These are phyloP conservation scores for Eucalyptus curtisii DNA, from an alignment of 345 rosid species.

Conservation along the genomic window DNA sequence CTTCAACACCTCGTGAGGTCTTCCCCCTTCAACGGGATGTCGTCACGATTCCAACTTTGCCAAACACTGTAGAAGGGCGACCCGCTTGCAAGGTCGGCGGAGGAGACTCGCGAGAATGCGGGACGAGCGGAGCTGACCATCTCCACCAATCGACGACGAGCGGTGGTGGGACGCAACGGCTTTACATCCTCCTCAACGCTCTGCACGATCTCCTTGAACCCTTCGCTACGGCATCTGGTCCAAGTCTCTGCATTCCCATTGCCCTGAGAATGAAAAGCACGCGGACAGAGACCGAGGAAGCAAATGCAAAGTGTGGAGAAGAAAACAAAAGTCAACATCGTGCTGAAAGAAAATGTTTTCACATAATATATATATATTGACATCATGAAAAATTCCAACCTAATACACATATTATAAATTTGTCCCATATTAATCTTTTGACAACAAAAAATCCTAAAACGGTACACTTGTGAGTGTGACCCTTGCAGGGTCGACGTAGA, in stretches of 20 bases:
- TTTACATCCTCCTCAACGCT: slow-evolving; percentile 67
- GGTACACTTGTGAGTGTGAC: too few species aligned
- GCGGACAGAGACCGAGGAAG: not conserved
- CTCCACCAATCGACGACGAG: slow-evolving; percentile 77
- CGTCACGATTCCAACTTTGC: slow-evolving; percentile 49
- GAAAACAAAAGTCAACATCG: not conserved
- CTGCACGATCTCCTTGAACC: slow-evolving; percentile 54
- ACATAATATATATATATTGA: too few species aligned
- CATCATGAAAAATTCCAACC: too few species aligned
- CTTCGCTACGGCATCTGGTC: slow-evolving; percentile 12
- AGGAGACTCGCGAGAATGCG: slow-evolving; percentile 9
- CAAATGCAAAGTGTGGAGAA: not conserved
- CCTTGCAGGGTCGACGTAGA: slow-evolving; percentile 28
- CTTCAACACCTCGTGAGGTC: slow-evolving; percentile 34
- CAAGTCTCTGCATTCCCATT: too few species aligned
- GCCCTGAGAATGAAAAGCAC: too few species aligned
- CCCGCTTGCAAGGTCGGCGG: slow-evolving; percentile 32
- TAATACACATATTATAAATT: too few species aligned
- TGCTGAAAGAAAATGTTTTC: not conserved
- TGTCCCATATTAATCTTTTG: too few species aligned
- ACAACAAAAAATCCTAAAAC: too few species aligned
- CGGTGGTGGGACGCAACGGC: slow-evolving; percentile 68
- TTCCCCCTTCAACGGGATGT: slow-evolving; percentile 82
- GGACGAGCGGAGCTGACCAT: slow-evolving; percentile 28
- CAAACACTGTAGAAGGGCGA: slow-evolving; percentile 59